Evolutionary conservation across 2,329 filamentous ascomycete species (phyloP), one percentile per base, ranked within the genome.

Genomic region (Cladobotryum mycophilum): DNA sequence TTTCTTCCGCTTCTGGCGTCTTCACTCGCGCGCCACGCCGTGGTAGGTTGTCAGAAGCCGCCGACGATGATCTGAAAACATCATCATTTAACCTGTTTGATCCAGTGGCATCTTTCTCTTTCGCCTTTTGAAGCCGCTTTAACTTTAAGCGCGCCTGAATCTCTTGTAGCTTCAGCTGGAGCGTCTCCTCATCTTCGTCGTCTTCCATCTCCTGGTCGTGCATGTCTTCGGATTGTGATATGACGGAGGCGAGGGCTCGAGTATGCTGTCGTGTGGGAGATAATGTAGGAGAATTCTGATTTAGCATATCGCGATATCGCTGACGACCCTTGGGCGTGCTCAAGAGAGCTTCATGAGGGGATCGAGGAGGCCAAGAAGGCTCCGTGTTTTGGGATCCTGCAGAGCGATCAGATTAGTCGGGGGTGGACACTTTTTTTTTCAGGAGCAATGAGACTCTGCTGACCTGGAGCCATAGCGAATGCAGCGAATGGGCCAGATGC

Each of bases 111-210:
- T 59, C 55, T 46, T 53, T 60, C 25, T 52, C 58, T 47, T 59
- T 67, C 45, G 67, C 69, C 63, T 84, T 85, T 65, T 93, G 88
- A 13, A 97, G 72, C 62, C 86, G 90, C 68, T 96, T 97, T 56
- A 97, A 69, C 67, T 86, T 93, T 47, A 97, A 71, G 53, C 86
- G 85, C 6, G 91, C 89, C 67, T 97, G 85, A 52, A 99, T 95
- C 49, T 88, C 89, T 56, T 91, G 84, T 5, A 97, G 73, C 65
- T 95, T 85, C 55, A 99, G 72, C 63, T 95, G 82, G 34, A 97
- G 71, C 1, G 84, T 95, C 72, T 97, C 91, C 67, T 96, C 92
- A 59, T 95, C 91, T 6, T 95, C 86, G 4, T 88, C 85, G 0
- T 71, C 72, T 3, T 75, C 71, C 5, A 63, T 62, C 13, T 62